Conservation (phyloP, 2,329 filamentous ascomycete genomes). For the Seiridium cupressi region DNA sequence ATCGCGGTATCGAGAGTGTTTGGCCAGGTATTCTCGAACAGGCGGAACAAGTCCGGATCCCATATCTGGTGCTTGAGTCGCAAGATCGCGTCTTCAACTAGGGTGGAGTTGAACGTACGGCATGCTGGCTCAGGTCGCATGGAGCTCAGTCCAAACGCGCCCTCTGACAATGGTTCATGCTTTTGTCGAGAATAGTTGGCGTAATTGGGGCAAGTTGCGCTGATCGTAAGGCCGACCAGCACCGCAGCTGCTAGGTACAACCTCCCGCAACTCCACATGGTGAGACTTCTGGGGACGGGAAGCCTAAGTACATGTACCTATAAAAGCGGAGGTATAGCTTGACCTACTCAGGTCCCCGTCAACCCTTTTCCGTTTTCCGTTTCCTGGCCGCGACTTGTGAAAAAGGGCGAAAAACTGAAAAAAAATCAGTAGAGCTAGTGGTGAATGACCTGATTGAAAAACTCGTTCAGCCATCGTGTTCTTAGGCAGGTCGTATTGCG, state of each 20-base stretch:
- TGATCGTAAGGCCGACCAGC: neutral
- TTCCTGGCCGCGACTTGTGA: too few species aligned
- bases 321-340: too few species aligned
- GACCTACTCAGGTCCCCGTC: too few species aligned
- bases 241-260: neutral
- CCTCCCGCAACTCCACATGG: neutral
- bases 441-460: too few species aligned
- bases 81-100: conserved; percentile 73
- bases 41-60: conserved; percentile 71
- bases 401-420: too few species aligned
- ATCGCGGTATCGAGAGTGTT: conserved; percentile 76
- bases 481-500: too few species aligned
- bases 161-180: conserved; percentile 74
- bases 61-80: conserved; percentile 67
- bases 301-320: too few species aligned
- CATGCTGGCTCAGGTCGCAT: conserved; percentile 76
- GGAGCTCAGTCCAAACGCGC: conserved; percentile 72
- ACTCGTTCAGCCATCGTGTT: too few species aligned
- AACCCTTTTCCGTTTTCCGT: too few species aligned
- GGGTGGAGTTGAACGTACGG: conserved; percentile 75
- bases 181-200: conserved; percentile 53
- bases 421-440: too few species aligned
- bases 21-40: conserved; percentile 72
- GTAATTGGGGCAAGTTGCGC: conserved; percentile 60
- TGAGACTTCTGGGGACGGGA: neutral